These are phyloP conservation scores for Picea sitchensis DNA, from an alignment of 75 land plant species.

Conservation along the genomic window DNA sequence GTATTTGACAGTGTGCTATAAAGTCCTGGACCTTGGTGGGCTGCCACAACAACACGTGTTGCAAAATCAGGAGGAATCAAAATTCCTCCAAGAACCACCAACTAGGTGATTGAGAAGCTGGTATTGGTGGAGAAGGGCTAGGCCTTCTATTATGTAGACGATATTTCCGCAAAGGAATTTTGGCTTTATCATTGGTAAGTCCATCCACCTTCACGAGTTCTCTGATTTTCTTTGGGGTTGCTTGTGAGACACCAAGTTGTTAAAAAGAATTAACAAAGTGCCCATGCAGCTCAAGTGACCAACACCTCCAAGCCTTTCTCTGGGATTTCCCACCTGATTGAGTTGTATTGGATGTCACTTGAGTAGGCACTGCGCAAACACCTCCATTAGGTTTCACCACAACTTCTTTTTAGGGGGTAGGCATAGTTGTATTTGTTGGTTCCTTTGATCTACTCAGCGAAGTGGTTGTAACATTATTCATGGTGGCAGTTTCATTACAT, in stretches of 20 bases:
- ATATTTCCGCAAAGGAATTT: conserved; percentile 79
- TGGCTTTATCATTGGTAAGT: conserved; percentile 90
- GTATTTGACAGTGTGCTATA: conserved; percentile 7
- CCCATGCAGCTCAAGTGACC: conserved; percentile 97
- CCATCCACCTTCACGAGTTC: conserved; percentile 95
- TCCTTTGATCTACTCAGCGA: conserved; percentile 6
- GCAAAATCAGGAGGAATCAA: conserved; percentile 92
- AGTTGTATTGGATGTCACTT: conserved; percentile 3
- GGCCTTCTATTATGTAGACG: conserved; percentile 91
- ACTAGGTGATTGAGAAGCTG: conserved; percentile 53
- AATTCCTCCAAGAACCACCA: conserved; percentile 86
- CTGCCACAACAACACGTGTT: conserved; percentile 25
- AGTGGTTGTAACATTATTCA: neutral
- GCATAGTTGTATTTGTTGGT: neutral
- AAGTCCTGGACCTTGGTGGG: conserved; percentile 8
- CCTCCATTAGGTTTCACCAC: neutral
- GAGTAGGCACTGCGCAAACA: neutral
- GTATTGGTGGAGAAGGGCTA: conserved; percentile 52
- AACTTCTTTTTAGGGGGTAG: neutral
- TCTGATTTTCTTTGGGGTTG: conserved; percentile 85
- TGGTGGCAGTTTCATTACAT: conserved; percentile 3
- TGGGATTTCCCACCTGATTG: conserved; percentile 38
- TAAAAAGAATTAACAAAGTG: conserved; percentile 91
- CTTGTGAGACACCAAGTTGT: conserved; percentile 94
- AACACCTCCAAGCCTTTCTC: conserved; percentile 87